These are phyloP conservation scores for Mycena chlorophos DNA, from an alignment of 768 basidiomycete species.

Conservation along the genomic window DNA sequence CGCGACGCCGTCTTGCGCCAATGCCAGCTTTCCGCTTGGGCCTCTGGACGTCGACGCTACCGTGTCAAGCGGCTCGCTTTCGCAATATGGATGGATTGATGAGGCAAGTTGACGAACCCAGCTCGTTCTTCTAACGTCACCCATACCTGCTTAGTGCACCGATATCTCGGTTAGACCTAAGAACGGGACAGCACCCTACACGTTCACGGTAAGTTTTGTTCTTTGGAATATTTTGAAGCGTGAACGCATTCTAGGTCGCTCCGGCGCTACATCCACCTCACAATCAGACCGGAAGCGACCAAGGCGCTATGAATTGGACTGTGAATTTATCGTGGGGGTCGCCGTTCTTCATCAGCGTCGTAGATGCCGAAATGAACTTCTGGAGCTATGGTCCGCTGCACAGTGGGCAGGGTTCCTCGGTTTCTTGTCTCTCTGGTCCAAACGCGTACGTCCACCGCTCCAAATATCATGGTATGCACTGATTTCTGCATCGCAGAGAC, in stretches of 20 bases:
- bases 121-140: not conserved
- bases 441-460: too few species aligned
- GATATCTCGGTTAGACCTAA: constrained; percentile 54
- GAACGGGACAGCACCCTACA: constrained; percentile 63
- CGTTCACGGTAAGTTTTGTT: constrained; percentile 46
- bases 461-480: too few species aligned
- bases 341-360: constrained; percentile 57
- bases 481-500: too few species aligned
- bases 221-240: too few species aligned
- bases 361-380: constrained; percentile 47
- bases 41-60: constrained; percentile 46
- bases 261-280: constrained; percentile 62
- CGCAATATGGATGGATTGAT: constrained; percentile 60
- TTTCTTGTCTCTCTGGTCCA: constrained; percentile 12
- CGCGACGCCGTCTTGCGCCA: constrained; percentile 46
- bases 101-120: constrained; percentile 38
- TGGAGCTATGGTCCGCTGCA: constrained; percentile 65
- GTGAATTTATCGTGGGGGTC: constrained; percentile 39
- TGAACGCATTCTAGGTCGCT: constrained; percentile 42
- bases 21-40: constrained; percentile 46
- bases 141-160: constrained; percentile 47
- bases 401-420: constrained; percentile 38
- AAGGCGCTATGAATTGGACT: constrained; percentile 56
- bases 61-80: constrained; percentile 51
- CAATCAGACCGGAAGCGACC: constrained; percentile 50